Base-by-base conservation (phyloP, 2,329 filamentous ascomycete genomes). In the Cladosporium velox region DNA sequence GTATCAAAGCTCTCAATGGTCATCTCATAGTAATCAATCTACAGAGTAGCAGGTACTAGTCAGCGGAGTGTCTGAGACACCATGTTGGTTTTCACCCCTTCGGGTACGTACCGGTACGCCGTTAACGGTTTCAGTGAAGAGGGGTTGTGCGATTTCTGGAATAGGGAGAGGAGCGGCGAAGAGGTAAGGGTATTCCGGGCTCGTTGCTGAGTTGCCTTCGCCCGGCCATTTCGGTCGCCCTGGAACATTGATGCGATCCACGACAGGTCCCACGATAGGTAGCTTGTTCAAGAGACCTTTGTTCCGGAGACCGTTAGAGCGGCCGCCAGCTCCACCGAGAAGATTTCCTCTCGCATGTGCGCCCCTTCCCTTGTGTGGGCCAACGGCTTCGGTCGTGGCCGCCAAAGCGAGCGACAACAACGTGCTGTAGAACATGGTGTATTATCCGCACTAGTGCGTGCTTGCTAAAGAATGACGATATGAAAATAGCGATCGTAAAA, bases 11-110 rank as follows among this genome's bases (percentile, higher is more conserved):
- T 63, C 63, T 78, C 74, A 59, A 84, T 77, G 6, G 79, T 77
- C 30, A 82, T 71, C 67, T 83, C 79, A 69, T 82, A 85, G 73
- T 79, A 84, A 63, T 84, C 52, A 34, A 55, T 55, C 41, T 47
- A n/a, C n/a, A 47, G 1, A 47, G 41, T 47, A 8, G 41, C 21
- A 8, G 41, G 41, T 24, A 47, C 41, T 47, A 47, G 41, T 47
- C 41, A 47, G 41, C 41, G n/a, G n/a, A 47, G 41, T 47, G 41
- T 47, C 41, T 79, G 47, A 84, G n/a, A 47, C 41, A 47, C n/a
- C 41, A 47, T 21, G n/a, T 47, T 47, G n/a, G 41, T 7, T 11
- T 47, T 0, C 41, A 47, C 21, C 41, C 41, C 5, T 21, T 47
- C 41, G 8, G 41, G n/a, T 8, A 47, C 41, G 10, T 47, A 47